Evolutionary conservation across 2,329 filamentous ascomycete species (phyloP).

Genomic region (Penicillium sp.): DNA sequence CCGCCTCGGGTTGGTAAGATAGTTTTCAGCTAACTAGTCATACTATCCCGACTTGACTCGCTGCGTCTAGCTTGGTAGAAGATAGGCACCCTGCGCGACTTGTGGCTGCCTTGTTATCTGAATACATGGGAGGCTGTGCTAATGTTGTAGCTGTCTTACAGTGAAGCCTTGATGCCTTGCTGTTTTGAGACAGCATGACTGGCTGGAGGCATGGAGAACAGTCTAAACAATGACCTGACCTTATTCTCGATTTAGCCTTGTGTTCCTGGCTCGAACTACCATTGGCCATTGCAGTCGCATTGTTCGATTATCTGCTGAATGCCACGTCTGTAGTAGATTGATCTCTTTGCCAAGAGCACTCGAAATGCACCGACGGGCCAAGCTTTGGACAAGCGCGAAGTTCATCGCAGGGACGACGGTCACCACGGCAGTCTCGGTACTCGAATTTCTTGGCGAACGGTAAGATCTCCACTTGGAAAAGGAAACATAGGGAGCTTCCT

Average conservation of each 20-base stretch:
- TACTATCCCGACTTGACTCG: not conserved
- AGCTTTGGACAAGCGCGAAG: constrained; percentile 7
- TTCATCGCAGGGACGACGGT: not conserved
- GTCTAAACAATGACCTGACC: too few relatives aligned
- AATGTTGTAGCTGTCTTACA: not conserved
- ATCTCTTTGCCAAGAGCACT: not conserved
- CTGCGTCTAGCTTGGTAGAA: not conserved
- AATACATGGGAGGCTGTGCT: not conserved
- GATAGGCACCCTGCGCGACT: not conserved
- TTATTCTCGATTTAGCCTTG: too few relatives aligned
- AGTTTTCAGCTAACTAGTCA: not conserved
- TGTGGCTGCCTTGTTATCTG: not conserved
- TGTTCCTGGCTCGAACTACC: too few relatives aligned
- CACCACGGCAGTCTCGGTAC: not conserved
- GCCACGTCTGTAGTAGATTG: not conserved
- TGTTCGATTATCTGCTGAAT: not conserved
- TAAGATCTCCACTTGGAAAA: not conserved
- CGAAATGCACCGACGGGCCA: not conserved
- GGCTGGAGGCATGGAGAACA: too few relatives aligned
- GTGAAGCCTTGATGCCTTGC: not conserved
- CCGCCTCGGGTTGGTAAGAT: constrained; percentile 1
- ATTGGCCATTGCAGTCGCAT: too few relatives aligned
- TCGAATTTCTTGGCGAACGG: constrained; percentile 3
- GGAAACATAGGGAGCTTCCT: not conserved
- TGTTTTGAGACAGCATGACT: not conserved